Evolutionary conservation across 108 stramenopile species (phyloP).

Genomic region (Nitzschia palea): DNA sequence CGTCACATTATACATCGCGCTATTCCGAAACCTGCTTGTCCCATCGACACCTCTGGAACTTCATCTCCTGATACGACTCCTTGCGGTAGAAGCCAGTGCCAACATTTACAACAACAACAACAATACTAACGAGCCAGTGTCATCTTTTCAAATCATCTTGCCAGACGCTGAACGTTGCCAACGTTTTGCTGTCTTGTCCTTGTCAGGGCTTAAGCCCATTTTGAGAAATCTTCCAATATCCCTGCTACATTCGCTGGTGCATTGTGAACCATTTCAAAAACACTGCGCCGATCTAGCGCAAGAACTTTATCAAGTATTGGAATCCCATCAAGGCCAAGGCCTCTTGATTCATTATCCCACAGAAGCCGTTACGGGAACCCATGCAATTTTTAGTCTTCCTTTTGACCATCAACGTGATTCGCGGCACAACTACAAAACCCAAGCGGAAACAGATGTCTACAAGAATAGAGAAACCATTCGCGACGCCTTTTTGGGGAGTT

Average conservation of each 20-base stretch:
- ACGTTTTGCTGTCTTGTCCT: constrained; percentile 15
- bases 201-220: constrained; percentile 29
- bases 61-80: constrained; percentile 65
- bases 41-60: constrained; percentile 73
- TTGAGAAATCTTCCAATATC: constrained; percentile 12
- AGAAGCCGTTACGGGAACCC: constrained; percentile 20
- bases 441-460: constrained; percentile 50
- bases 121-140: not conserved
- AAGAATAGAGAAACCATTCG: constrained; percentile 77
- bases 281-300: constrained; percentile 18
- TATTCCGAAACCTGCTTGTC: constrained; percentile 61
- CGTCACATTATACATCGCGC: constrained; percentile 49
- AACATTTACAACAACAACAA: not conserved
- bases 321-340: not conserved
- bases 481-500: constrained; percentile 73
- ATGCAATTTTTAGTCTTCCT: constrained; percentile 68
- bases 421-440: constrained; percentile 65
- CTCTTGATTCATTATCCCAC: constrained; percentile 1
- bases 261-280: constrained; percentile 18
- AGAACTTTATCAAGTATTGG: constrained; percentile 1
- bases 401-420: constrained; percentile 78
- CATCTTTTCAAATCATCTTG: constrained; percentile 25
- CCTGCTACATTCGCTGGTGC: constrained; percentile 14
- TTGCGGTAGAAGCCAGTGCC: constrained; percentile 23
- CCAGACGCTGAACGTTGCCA: constrained; percentile 31